Conservation (phyloP, 345 rosid genomes). For the Citropsis articulata region DNA sequence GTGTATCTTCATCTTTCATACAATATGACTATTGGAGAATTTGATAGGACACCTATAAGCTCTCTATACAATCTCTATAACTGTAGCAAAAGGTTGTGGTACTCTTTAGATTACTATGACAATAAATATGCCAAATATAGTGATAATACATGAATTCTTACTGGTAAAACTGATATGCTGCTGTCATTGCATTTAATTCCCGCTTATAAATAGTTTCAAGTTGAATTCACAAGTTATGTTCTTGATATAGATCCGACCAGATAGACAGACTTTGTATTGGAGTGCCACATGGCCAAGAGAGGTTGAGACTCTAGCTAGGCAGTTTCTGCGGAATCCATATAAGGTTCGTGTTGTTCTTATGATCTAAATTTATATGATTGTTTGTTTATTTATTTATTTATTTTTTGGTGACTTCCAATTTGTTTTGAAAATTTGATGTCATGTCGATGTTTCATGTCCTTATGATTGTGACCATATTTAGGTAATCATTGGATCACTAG, state of each 20-base stretch:
- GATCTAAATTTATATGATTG: neutral
- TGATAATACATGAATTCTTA: neutral
- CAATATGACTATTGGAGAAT: neutral
- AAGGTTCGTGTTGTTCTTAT: slow-evolving; percentile 45
- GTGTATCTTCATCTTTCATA: neutral
- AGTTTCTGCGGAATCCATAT: slow-evolving; percentile 79
- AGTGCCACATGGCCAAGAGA: slow-evolving; percentile 99
- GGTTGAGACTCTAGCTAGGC: slow-evolving; percentile 86
- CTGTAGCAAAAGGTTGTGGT: neutral
- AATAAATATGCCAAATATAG: neutral
- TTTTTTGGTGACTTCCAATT: slow-evolving; percentile 2
- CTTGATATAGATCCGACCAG: slow-evolving; percentile 78
- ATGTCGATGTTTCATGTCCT: slow-evolving; percentile 4
- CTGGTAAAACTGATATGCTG: neutral
- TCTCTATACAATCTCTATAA: neutral
- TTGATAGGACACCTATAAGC: neutral
- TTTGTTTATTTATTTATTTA: neutral
- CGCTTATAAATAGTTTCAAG: neutral
- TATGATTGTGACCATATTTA: slow-evolving; percentile 23
- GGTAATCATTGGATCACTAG: slow-evolving; percentile 85
- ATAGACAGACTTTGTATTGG: slow-evolving; percentile 95
- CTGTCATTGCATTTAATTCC: neutral
- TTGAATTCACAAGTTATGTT: slow-evolving; percentile 3
- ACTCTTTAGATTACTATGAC: neutral
- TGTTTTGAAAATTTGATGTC: neutral